Percentiles rank a stretch among this genome's conserved stretches.
phyloP scores from a whole-genome alignment of 108 stramenopile genomes.

The Discostella stelligeroides region DNA sequence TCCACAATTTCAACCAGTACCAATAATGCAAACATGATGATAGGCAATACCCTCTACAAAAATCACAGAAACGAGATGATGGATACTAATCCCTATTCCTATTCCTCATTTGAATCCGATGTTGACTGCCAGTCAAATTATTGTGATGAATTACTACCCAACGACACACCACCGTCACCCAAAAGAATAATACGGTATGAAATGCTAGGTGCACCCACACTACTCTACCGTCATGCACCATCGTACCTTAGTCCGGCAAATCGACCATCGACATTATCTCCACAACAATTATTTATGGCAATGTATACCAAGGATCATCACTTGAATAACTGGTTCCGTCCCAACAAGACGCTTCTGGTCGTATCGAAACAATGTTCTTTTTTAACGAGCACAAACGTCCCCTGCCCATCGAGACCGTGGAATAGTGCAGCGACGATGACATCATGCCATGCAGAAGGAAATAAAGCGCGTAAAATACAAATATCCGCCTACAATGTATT shows the following conservation, averaged over 20 bases:
- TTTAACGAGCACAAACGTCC: constrained; percentile 1
- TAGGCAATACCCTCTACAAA: no score
- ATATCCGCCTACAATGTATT: no score
- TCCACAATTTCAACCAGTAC: no score
- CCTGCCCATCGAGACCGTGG: constrained; percentile 7
- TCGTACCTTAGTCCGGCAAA: constrained; percentile 26
- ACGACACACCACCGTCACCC: neutral
- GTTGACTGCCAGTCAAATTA: no score
- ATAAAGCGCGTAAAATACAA: neutral
- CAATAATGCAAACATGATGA: no score
- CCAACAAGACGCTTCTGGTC: no score
- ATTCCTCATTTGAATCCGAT: neutral
- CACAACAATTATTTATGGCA: constrained; percentile 21
- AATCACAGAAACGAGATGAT: neutral
- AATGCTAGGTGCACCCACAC: constrained; percentile 54
- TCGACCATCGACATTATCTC: constrained; percentile 19
- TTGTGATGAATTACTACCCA: no score
- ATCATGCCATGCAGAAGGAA: no score
- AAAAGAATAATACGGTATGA: constrained; percentile 38
- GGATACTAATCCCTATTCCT: neutral
- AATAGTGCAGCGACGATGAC: neutral
- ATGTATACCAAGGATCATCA: constrained; percentile 17
- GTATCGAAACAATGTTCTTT: neutral
- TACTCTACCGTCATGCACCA: constrained; percentile 50
- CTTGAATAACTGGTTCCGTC: neutral